phyloP scores from a whole-genome alignment of 208 protist species.

The Crithidia fasciculata region DNA sequence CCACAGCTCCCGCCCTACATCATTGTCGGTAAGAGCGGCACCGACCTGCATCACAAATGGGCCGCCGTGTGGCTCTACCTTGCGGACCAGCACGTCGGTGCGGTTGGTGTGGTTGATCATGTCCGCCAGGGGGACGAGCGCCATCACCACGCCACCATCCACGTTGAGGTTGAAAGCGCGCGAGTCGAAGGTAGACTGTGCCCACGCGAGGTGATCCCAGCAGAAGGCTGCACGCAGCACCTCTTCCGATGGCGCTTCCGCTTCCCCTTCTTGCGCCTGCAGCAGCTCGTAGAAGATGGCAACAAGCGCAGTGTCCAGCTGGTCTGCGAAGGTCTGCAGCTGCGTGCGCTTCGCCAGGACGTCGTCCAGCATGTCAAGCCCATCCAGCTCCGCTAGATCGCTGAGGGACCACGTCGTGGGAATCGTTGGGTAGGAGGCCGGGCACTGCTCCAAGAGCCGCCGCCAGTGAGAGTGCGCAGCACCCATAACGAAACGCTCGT shows the following conservation, averaged over 20 bases:
- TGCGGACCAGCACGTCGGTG: conserved; percentile 80
- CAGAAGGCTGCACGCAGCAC: conserved; percentile 48
- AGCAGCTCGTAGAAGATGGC: conserved; percentile 47
- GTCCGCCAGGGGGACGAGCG: conserved; percentile 84
- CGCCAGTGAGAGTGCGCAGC: conserved; percentile 64
- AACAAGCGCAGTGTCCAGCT: conserved; percentile 39
- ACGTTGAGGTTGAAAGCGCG: conserved; percentile 91
- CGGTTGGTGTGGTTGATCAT: conserved; percentile 91
- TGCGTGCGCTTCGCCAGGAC: conserved; percentile 64
- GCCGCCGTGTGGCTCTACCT: conserved; percentile 66
- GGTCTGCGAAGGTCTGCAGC: conserved; percentile 52
- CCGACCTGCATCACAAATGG: conserved; percentile 86
- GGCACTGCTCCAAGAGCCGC: conserved; percentile 61
- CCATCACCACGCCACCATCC: conserved; percentile 66
- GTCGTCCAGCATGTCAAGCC: conserved; percentile 83
- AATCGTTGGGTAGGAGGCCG: conserved; percentile 69
- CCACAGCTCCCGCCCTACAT: conserved; percentile 83
- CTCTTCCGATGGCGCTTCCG: conserved; percentile 11
- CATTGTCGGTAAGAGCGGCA: conserved; percentile 51
- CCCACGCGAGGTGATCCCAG: conserved; percentile 73
- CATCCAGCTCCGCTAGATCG: conserved; percentile 78
- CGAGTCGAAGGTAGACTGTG: conserved; percentile 87
- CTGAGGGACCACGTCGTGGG: conserved; percentile 68
- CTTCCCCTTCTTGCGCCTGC: neutral
- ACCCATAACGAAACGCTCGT: conserved; percentile 70